Conservation (phyloP, 2,329 filamentous ascomycete genomes). For the Leptographium procerum region DNA sequence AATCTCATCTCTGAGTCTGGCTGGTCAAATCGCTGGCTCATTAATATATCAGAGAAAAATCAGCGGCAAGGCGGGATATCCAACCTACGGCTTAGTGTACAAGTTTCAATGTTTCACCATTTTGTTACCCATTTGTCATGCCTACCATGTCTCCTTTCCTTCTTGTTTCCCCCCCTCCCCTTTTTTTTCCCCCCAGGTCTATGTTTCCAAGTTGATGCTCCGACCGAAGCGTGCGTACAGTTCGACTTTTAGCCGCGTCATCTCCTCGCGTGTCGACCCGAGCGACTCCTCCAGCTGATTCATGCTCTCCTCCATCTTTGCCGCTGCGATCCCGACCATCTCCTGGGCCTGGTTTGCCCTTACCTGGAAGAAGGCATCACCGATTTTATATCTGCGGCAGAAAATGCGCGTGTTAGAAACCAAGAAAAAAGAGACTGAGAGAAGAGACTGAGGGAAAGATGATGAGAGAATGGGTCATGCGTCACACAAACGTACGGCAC, state of each 20-base stretch:
- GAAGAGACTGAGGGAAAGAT: not conserved
- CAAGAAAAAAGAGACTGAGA: not conserved
- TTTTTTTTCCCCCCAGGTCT: too few relatives aligned
- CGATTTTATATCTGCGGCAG: conserved; percentile 73
- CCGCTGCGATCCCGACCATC: conserved; percentile 60
- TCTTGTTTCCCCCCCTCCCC: too few relatives aligned
- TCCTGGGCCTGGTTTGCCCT: conserved; percentile 77
- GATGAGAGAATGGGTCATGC: too few relatives aligned
- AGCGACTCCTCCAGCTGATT: conserved; percentile 66
- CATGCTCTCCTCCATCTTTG: conserved; percentile 68
- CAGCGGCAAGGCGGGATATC: not conserved
- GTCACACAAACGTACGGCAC: conserved; percentile 73
- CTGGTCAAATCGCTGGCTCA: not conserved
- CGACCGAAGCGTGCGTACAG: conserved; percentile 90
- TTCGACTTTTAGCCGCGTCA: conserved; percentile 80
- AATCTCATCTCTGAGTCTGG: too few relatives aligned
- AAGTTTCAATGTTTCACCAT: not conserved
- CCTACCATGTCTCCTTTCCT: not conserved
- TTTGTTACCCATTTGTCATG: not conserved
- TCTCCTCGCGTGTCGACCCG: conserved; percentile 65
- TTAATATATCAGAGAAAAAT: not conserved
- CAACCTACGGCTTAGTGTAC: not conserved
- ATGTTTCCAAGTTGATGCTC: conserved; percentile 94
- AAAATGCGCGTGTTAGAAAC: not conserved
- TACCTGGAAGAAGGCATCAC: conserved; percentile 87